Evolutionary conservation across 495 filamentous ascomycete genomes (phyloP), one percentile per base, ranked within the genome.

Genomic region (Podospora pseudopauciseta): DNA sequence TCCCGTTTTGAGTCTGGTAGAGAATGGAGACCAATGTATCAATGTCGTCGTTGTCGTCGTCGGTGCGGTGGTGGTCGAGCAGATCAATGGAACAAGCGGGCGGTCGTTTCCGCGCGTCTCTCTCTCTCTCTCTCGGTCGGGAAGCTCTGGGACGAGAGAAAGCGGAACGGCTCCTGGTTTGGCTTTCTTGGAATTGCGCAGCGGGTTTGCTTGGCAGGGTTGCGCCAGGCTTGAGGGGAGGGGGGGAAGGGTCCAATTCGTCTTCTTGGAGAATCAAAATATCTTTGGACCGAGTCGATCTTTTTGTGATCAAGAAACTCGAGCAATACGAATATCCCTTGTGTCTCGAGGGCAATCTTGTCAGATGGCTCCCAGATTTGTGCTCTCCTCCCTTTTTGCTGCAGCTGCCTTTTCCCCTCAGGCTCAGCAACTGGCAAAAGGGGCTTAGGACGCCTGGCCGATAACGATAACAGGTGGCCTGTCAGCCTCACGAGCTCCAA

Each of bases 391-490:
- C 55, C 55, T 58, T 58, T 58, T 58, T 58, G n/a, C 55, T 58
- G 55, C 55, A 58, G 55, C 55, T 58, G 55, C 55, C 55, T 58
- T 58, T 58, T 58, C 23, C n/a, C n/a, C 39, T 49, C 39, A 23
- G 23, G 23, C 39, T 49, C 39, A 49, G 39, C 39, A 58, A 26
- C n/a, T 58, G 55, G n/a, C 19, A 58, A 58, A 58, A 58, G n/a
- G 55, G 55, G 55, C 11, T 58, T 58, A 58, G 55, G 9, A 49
- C 55, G n/a, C 6, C n/a, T 58, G 55, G 4, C 55, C 18, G 55
- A 58, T 58, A 58, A 26, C 55, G 55, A 58, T 58, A 58, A 58
- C 55, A 58, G 55, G 23, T 58, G 55, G 55, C 55, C n/a, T 20
- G n/a, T 58, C 55, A 20, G 55, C 39, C 39, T 49, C 39, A 49